phyloP scores from a whole-genome alignment of 148 eudicot species.

The Linanthus parryae region DNA sequence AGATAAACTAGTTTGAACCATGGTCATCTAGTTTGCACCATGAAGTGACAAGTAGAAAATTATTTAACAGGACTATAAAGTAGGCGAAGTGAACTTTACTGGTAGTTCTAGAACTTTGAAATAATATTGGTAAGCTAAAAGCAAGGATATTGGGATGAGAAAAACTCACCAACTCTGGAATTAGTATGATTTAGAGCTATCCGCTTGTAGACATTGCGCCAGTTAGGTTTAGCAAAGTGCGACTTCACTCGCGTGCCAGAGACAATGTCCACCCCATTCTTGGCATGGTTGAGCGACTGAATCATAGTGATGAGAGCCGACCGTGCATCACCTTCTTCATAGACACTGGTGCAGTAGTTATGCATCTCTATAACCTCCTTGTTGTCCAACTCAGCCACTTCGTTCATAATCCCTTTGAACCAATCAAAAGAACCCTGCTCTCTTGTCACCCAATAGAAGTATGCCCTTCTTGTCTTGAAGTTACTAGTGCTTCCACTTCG shows the following conservation, averaged over 20 bases:
- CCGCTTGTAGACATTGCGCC: conserved; percentile 45
- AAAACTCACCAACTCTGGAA: conserved; percentile 31
- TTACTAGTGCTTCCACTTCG: conserved; percentile 8
- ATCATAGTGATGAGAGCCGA: conserved; percentile 48
- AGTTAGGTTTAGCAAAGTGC: conserved; percentile 48
- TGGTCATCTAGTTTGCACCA: too few species aligned
- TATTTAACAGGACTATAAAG: too few species aligned
- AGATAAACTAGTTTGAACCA: too few species aligned
- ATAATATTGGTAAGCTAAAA: too few species aligned
- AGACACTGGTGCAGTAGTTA: conserved; percentile 50
- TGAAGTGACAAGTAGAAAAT: too few species aligned
- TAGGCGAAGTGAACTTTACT: too few species aligned
- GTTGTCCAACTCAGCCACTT: conserved; percentile 38
- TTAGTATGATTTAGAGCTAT: conserved; percentile 40
- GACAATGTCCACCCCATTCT: conserved; percentile 45
- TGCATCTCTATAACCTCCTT: conserved; percentile 45
- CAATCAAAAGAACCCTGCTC: conserved; percentile 56
- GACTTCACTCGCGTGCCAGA: conserved; percentile 48
- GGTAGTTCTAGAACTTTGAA: too few species aligned
- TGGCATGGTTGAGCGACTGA: conserved; percentile 45
- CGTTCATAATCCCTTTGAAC: conserved; percentile 53
- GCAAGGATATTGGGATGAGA: too few species aligned
- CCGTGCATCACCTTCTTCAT: conserved; percentile 49
- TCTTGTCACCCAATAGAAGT: conserved; percentile 52
- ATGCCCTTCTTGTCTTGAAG: conserved; percentile 37